Evolutionary conservation across 108 stramenopile genomes (phyloP).

Genomic region (Pseudonitzschia delicatissima): DNA sequence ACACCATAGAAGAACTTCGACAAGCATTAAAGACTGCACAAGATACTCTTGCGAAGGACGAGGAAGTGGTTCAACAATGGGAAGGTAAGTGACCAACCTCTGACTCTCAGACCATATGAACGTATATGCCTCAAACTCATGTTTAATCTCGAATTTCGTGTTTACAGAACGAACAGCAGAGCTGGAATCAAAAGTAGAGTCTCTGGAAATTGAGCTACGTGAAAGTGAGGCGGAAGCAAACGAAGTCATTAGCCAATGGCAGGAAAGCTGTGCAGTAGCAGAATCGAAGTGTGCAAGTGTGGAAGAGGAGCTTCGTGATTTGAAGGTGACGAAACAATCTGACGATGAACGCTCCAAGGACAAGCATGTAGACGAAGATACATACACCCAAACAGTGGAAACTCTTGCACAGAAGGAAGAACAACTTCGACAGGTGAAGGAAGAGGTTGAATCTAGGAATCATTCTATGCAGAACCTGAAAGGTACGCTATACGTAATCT

Average conservation of each 20-base stretch:
- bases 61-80: slow-evolving; percentile 31
- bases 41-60: slow-evolving; percentile 5
- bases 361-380: background rate
- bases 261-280: slow-evolving; percentile 29
- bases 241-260: slow-evolving; percentile 43
- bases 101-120: background rate
- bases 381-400: background rate
- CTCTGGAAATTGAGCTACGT: slow-evolving; percentile 38
- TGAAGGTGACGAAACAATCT: background rate
- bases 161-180: slow-evolving; percentile 18
- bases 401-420: slow-evolving; percentile 5
- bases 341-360: background rate
- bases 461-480: slow-evolving; percentile 11
- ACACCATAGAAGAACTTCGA: background rate
- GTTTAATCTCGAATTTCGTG: background rate
- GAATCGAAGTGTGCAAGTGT: slow-evolving; percentile 14
- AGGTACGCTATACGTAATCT: background rate
- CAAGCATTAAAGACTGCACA: slow-evolving; percentile 11
- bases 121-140: background rate
- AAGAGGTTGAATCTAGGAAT: background rate
- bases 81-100: slow-evolving; percentile 15
- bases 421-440: slow-evolving; percentile 16
- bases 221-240: slow-evolving; percentile 55
- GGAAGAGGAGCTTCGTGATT: slow-evolving; percentile 25
- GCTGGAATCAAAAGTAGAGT: slow-evolving; percentile 43